phyloP scores from a whole-genome alignment of 2,329 filamentous ascomycete species.

The Ophiosphaerella korrae region DNA sequence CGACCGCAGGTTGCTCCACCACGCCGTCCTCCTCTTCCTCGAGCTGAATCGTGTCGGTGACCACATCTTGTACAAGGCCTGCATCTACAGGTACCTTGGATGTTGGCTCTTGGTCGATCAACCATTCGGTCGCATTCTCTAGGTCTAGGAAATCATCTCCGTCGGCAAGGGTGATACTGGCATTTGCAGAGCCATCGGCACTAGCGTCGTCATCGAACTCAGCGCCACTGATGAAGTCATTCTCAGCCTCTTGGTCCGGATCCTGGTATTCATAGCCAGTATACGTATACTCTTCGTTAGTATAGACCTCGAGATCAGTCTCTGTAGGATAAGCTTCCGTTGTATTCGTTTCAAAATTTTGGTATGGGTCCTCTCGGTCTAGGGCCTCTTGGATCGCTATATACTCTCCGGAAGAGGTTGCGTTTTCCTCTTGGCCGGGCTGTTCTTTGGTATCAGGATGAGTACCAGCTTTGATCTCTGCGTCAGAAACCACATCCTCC shows the following conservation, averaged over 20 bases:
- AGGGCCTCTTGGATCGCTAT: slow-evolving; percentile 5
- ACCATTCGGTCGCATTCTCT: slow-evolving; percentile 24
- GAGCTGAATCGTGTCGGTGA: slow-evolving; percentile 11
- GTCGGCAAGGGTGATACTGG: slow-evolving; percentile 14
- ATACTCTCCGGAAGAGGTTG: slow-evolving; percentile 24
- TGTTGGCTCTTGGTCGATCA: slow-evolving; percentile 14
- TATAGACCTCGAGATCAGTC: slow-evolving; percentile 20
- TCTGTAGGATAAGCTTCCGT: slow-evolving; percentile 17
- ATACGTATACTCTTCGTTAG: slow-evolving; percentile 31
- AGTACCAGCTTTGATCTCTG: neutral
- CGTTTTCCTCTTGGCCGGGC: slow-evolving; percentile 14
- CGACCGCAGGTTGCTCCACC: slow-evolving; percentile 28
- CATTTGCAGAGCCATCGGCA: slow-evolving; percentile 9
- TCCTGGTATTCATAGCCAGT: slow-evolving; percentile 25
- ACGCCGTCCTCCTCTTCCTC: slow-evolving; percentile 29
- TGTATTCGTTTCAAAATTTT: slow-evolving; percentile 19
- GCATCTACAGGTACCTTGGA: slow-evolving; percentile 12
- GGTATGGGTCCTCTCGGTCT: slow-evolving; percentile 16
- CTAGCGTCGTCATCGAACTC: slow-evolving; percentile 9
- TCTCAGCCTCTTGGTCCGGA: slow-evolving; percentile 18
- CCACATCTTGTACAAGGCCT: slow-evolving; percentile 15
- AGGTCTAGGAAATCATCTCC: slow-evolving; percentile 27
- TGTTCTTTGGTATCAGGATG: slow-evolving; percentile 12
- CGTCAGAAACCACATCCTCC: slow-evolving; percentile 3
- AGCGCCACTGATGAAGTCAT: slow-evolving; percentile 16